Evolutionary conservation across 768 basidiomycete genomes (phyloP).

Genomic region (Kwoniella botswanensis): DNA sequence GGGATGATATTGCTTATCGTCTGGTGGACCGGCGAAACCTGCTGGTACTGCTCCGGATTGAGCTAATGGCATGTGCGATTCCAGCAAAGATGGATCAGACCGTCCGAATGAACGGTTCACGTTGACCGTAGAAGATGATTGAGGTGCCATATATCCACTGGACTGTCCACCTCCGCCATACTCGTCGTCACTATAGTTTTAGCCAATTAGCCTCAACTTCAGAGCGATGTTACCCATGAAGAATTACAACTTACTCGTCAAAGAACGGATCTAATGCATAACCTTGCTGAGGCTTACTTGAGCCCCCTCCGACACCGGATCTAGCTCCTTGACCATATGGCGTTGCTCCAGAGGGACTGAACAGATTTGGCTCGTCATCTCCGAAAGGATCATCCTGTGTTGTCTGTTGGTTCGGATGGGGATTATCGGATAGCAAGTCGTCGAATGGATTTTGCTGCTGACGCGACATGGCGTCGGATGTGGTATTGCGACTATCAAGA

Average conservation of each 20-base stretch:
- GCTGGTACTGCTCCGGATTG: slow-evolving; percentile 51
- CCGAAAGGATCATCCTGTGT: slow-evolving; percentile 45
- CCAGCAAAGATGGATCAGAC: slow-evolving; percentile 34
- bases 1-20: slow-evolving; percentile 31
- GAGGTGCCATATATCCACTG: slow-evolving; percentile 44
- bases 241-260: slow-evolving; percentile 50
- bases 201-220: not conserved
- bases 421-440: slow-evolving; percentile 44
- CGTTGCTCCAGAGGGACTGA: slow-evolving; percentile 15
- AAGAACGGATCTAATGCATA: slow-evolving; percentile 56
- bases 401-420: slow-evolving; percentile 18
- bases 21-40: slow-evolving; percentile 40
- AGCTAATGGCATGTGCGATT: slow-evolving; percentile 49
- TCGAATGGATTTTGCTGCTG: slow-evolving; percentile 51
- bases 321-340: slow-evolving; percentile 11
- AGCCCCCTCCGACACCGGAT: slow-evolving; percentile 1
- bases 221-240: not conserved
- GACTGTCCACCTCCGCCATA: slow-evolving; percentile 41
- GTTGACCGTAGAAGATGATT: slow-evolving; percentile 47
- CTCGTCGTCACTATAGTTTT: slow-evolving; percentile 48
- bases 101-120: slow-evolving; percentile 31
- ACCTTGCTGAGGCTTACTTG: slow-evolving; percentile 36
- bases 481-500: not conserved
- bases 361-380: slow-evolving; percentile 34
- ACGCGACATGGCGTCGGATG: slow-evolving; percentile 13